A percentile compares a stretch with the other conserved stretches of the same genome.
phyloP scores from a whole-genome alignment of 768 basidiomycete genomes.

The Boletus rubescentipes region DNA sequence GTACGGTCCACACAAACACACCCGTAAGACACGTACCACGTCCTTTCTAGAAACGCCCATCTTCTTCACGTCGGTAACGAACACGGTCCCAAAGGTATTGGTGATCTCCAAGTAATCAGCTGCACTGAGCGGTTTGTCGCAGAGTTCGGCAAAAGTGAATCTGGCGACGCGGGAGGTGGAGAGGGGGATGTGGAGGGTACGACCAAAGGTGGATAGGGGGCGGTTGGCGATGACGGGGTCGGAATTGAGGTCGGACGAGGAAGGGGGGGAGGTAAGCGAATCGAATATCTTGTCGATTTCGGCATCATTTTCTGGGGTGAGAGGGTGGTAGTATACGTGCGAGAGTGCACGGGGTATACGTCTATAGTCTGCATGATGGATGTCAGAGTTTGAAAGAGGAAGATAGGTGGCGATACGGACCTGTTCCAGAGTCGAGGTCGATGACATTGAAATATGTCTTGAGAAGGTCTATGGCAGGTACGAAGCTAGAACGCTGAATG shows the following conservation, averaged over 20 bases:
- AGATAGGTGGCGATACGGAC: conserved; percentile 37
- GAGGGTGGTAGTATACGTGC: conserved; percentile 87
- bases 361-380: conserved; percentile 74
- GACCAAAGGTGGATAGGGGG: conserved; percentile 84
- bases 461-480: conserved; percentile 92
- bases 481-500: conserved; percentile 91
- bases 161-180: conserved; percentile 79
- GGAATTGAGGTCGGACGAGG: conserved; percentile 26
- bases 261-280: conserved; percentile 56
- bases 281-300: conserved; percentile 87
- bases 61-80: conserved; percentile 84
- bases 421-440: conserved; percentile 94
- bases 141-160: conserved; percentile 84
- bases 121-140: conserved; percentile 86
- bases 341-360: conserved; percentile 91
- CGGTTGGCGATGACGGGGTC: conserved; percentile 63
- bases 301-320: conserved; percentile 57
- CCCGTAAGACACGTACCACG: conserved; percentile 45
- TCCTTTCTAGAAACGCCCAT: conserved; percentile 89
- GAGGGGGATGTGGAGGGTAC: conserved; percentile 74
- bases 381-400: not conserved
- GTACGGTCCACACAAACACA: not conserved
- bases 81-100: conserved; percentile 81
- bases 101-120: conserved; percentile 97
- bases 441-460: conserved; percentile 85